Evolutionary conservation across 768 basidiomycete genomes (phyloP).

Genomic region (Leccinum rimulosum): DNA sequence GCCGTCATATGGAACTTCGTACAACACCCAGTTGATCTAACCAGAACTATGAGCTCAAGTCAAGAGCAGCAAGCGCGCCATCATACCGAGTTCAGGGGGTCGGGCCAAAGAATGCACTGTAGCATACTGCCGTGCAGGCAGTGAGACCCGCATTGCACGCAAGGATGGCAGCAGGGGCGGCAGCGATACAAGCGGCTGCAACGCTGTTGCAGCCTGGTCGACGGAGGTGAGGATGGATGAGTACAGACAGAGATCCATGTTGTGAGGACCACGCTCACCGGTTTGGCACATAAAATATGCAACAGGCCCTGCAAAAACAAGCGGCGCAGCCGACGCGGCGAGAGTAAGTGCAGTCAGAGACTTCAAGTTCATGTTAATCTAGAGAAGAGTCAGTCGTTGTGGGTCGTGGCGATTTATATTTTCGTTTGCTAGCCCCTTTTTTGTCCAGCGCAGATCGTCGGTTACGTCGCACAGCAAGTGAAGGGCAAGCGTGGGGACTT

Average conservation of each 20-base stretch:
- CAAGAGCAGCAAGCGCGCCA: not conserved
- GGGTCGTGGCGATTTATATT: conserved; percentile 2
- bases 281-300: conserved; percentile 28
- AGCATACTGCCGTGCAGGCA: conserved; percentile 1
- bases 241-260: not conserved
- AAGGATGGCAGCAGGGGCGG: conserved; percentile 17
- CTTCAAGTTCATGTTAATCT: conserved; percentile 27
- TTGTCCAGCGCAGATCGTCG: conserved; percentile 5
- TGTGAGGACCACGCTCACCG: not conserved
- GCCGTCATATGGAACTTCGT: not conserved
- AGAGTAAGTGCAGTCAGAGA: conserved; percentile 19
- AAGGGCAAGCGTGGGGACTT: not conserved
- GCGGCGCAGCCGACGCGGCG: conserved; percentile 9
- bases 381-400: not conserved
- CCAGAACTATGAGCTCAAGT: not conserved
- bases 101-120: conserved; percentile 18
- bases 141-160: conserved; percentile 25
- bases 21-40: not conserved
- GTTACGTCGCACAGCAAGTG: conserved; percentile 1
- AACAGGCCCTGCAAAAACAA: conserved; percentile 16
- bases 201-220: conserved; percentile 19
- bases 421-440: not conserved
- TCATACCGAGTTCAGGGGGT: conserved; percentile 14
- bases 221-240: not conserved
- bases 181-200: conserved; percentile 20